phyloP scores from a whole-genome alignment of 140 eudicot genomes.

The Eryngium alpinum region DNA sequence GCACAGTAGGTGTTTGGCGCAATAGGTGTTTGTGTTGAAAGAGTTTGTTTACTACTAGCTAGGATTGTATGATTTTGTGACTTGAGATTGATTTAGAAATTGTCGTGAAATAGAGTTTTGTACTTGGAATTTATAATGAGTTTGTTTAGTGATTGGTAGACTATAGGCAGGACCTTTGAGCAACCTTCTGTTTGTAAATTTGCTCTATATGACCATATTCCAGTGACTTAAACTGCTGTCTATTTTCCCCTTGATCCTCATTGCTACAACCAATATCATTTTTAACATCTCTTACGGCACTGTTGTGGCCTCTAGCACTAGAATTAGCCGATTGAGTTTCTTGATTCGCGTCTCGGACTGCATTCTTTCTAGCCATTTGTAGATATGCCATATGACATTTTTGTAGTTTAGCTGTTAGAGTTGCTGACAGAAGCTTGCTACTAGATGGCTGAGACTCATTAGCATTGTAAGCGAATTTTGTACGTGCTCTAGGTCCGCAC shows the following conservation, averaged over 20 bases:
- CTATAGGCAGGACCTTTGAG: too few relatives aligned
- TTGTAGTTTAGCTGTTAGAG: constrained; percentile 78
- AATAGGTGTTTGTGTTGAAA: too few relatives aligned
- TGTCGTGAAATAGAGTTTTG: too few relatives aligned
- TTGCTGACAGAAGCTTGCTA: constrained; percentile 54
- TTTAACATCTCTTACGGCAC: background rate
- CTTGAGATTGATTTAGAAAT: too few relatives aligned
- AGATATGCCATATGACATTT: constrained; percentile 78
- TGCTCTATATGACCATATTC: constrained; percentile 95
- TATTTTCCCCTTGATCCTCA: constrained; percentile 28
- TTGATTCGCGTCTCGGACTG: constrained; percentile 20
- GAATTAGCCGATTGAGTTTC: constrained; percentile 16
- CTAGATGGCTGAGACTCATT: constrained; percentile 33
- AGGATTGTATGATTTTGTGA: too few relatives aligned
- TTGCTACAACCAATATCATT: constrained; percentile 25
- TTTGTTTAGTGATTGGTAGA: too few relatives aligned
- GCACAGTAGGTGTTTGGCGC: too few relatives aligned
- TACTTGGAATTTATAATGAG: too few relatives aligned
- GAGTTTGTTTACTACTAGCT: too few relatives aligned
- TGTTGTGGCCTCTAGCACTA: constrained; percentile 20
- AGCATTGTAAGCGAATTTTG: constrained; percentile 50
- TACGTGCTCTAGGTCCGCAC: constrained; percentile 83
- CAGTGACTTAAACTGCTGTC: constrained; percentile 34
- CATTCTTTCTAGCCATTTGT: constrained; percentile 41
- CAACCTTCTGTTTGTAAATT: too few relatives aligned